A percentile compares a stretch with the other conserved stretches of the same genome.
Conservation (phyloP, 179 eudicot species). For the Patellifolia procumbens region DNA sequence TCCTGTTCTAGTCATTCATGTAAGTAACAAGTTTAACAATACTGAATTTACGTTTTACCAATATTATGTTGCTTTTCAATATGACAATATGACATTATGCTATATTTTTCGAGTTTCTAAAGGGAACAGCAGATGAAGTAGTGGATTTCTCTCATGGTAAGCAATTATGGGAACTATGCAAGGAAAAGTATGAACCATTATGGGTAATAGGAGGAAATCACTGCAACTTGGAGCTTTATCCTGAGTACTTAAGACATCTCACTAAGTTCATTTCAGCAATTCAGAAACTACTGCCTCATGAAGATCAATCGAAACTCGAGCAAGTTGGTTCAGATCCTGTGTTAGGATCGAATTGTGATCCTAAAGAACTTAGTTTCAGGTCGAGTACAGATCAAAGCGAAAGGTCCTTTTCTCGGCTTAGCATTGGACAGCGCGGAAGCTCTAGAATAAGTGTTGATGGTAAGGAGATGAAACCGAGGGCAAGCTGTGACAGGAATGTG, state of each 20-base stretch:
- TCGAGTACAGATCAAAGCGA: constrained; percentile 20
- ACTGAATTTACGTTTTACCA: not conserved
- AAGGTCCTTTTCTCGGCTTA: constrained; percentile 11
- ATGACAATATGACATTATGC: not conserved
- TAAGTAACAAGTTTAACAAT: constrained; percentile 34
- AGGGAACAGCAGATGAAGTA: constrained; percentile 92
- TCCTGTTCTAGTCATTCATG: constrained; percentile 72
- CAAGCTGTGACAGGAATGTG: constrained; percentile 72
- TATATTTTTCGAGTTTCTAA: not conserved
- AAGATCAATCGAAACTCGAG: not conserved
- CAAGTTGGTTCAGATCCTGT: not conserved
- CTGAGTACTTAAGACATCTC: constrained; percentile 72
- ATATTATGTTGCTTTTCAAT: not conserved
- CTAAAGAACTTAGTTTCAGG: constrained; percentile 25
- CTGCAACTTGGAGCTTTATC: constrained; percentile 77
- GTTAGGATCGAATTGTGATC: not conserved
- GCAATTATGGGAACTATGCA: constrained; percentile 76
- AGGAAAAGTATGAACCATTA: constrained; percentile 69
- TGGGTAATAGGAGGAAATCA: constrained; percentile 87
- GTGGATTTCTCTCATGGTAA: constrained; percentile 81
- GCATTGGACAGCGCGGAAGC: constrained; percentile 14
- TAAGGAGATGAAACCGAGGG: constrained; percentile 40
- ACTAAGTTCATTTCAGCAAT: constrained; percentile 64
- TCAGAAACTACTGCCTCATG: constrained; percentile 9
- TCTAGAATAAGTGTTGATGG: constrained; percentile 37